These are phyloP conservation scores for Peronospora farinosa DNA, from an alignment of 352 stramenopile genomes.

Conservation along the genomic window DNA sequence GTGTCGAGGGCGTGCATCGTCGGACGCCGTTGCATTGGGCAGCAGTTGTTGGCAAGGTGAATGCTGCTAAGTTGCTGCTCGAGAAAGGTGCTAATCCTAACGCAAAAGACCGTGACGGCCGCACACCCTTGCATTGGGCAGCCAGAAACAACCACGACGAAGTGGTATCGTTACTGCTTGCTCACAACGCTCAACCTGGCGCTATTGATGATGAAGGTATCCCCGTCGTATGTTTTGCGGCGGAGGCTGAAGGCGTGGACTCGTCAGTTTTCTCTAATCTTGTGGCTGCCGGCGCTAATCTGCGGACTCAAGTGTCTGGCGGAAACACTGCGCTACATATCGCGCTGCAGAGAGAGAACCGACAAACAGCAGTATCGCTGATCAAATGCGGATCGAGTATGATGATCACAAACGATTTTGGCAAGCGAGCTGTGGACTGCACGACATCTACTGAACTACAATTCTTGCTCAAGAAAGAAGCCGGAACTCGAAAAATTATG, in stretches of 20 bases:
- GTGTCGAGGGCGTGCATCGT: slow-evolving; percentile 49
- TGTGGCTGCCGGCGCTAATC: slow-evolving; percentile 34
- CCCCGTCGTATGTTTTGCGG: slow-evolving; percentile 59
- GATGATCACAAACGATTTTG: slow-evolving; percentile 52
- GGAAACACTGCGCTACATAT: slow-evolving; percentile 75
- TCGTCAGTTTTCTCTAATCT: slow-evolving; percentile 40
- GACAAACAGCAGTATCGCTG: slow-evolving; percentile 54
- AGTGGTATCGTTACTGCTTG: slow-evolving; percentile 47
- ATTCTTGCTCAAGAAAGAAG: slow-evolving; percentile 70
- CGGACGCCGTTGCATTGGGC: slow-evolving; percentile 74
- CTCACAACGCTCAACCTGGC: slow-evolving; percentile 37
- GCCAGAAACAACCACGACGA: slow-evolving; percentile 56
- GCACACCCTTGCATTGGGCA: slow-evolving; percentile 73
- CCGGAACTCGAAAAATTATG: slow-evolving; percentile 70
- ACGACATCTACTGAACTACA: slow-evolving; percentile 74
- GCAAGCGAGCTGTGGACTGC: slow-evolving; percentile 69
- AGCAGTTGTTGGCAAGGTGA: slow-evolving; percentile 44
- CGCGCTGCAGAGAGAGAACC: slow-evolving; percentile 61
- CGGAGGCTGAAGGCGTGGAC: slow-evolving; percentile 52
- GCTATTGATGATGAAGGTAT: slow-evolving; percentile 39
- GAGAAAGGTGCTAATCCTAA: slow-evolving; percentile 45
- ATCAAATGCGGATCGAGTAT: slow-evolving; percentile 71
- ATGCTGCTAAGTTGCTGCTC: slow-evolving; percentile 36
- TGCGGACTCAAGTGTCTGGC: slow-evolving; percentile 34
- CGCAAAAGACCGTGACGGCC: slow-evolving; percentile 47